phyloP scores from a whole-genome alignment of 106 monocot genomes.

The Gastrodia elata region DNA sequence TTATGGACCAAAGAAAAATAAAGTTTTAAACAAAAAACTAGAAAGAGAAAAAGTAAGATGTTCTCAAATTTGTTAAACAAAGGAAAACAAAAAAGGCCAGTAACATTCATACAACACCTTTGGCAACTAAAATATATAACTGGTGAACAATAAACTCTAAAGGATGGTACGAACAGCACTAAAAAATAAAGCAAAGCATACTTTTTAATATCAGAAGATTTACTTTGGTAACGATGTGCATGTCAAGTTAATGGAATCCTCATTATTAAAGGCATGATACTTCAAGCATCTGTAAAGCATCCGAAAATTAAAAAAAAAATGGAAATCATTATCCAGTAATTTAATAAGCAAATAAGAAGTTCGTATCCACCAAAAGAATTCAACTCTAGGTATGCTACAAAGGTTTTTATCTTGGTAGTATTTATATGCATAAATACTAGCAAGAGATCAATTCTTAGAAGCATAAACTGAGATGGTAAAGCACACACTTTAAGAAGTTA shows the following conservation, averaged over 20 bases:
- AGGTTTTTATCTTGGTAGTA: background rate
- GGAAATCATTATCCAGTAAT: background rate
- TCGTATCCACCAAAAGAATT: background rate
- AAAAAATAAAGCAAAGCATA: background rate
- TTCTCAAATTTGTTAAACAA: background rate
- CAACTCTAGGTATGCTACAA: background rate
- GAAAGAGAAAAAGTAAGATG: background rate
- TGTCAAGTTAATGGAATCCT: background rate
- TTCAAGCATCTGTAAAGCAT: background rate
- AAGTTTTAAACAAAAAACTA: background rate
- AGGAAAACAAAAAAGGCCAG: background rate
- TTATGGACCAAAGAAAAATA: background rate
- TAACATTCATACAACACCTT: background rate
- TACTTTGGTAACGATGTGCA: background rate
- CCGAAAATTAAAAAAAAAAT: background rate
- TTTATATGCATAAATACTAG: background rate
- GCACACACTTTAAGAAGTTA: background rate
- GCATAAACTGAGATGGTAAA: background rate
- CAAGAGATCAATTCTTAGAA: background rate
- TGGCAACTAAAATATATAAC: background rate
- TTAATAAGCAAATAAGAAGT: background rate
- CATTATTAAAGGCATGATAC: background rate
- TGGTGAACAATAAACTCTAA: background rate
- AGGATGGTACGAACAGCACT: background rate
- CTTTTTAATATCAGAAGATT: background rate